Evolutionary conservation across 345 rosid genomes (phyloP).

Genomic region (Angophora floribunda): DNA sequence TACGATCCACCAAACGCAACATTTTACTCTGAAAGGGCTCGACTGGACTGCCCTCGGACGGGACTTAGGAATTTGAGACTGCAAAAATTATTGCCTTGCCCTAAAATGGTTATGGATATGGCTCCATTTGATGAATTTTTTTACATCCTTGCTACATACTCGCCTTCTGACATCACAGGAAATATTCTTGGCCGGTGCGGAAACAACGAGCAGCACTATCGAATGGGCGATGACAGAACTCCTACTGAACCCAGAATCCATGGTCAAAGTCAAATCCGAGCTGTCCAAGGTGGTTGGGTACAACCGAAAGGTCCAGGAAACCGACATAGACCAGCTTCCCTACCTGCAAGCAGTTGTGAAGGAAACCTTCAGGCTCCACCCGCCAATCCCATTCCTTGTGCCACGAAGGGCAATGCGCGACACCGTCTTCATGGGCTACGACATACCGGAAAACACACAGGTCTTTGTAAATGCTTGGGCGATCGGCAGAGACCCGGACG

Average conservation of each 20-base stretch:
- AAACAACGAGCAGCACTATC: slow-evolving; percentile 45
- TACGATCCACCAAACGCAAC: background rate
- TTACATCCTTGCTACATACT: background rate
- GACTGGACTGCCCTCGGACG: background rate
- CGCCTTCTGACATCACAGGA: slow-evolving; percentile 23
- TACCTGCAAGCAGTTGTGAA: slow-evolving; percentile 28
- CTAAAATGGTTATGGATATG: background rate
- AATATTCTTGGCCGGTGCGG: slow-evolving; percentile 50
- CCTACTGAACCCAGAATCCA: slow-evolving; percentile 23
- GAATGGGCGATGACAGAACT: slow-evolving; percentile 78
- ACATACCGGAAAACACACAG: slow-evolving; percentile 36
- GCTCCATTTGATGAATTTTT: background rate
- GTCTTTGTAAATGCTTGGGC: slow-evolving; percentile 56
- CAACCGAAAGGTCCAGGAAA: slow-evolving; percentile 33
- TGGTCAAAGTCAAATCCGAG: slow-evolving; percentile 42
- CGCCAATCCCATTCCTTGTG: slow-evolving; percentile 49
- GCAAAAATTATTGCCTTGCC: background rate
- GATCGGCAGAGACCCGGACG: slow-evolving; percentile 44
- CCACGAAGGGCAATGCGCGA: slow-evolving; percentile 41
- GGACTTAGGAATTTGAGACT: background rate
- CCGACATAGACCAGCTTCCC: slow-evolving; percentile 36
- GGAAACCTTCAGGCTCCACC: slow-evolving; percentile 49
- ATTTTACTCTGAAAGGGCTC: background rate
- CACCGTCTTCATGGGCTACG: slow-evolving; percentile 37
- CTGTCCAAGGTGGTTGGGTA: slow-evolving; percentile 29